Evolutionary conservation across 345 rosid genomes (phyloP), one percentile per base, ranked within the genome.

Genomic region (Clausena lansium): DNA sequence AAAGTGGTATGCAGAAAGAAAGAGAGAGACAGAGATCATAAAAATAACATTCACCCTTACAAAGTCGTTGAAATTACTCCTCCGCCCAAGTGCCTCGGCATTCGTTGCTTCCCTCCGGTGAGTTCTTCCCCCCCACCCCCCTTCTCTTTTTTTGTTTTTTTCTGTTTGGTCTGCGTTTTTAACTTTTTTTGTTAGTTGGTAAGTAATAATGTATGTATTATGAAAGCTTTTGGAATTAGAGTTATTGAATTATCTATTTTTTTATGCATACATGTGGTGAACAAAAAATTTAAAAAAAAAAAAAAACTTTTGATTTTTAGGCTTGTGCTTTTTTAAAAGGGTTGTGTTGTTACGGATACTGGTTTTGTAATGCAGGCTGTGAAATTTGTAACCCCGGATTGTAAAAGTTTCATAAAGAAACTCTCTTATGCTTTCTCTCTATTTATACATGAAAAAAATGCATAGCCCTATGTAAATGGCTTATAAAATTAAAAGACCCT

Each of bases 1-100:
- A 65, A 79, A 65, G 75, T 92, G 64, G 74, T 68, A 20, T 92
- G 98, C 86, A 89, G 94, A 81, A 93, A 88, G 90, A 92, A 86
- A 71, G 98, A 92, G 38, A 79, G 82, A 65, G 94, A 87, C 47
- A 87, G 91, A 81, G 91, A 91, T 64, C 86, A 79, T 19, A 52
- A 52, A 52, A 52, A 52, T 52, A 83, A 76, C 60, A 67, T 75
- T 73, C 69, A 85, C 79, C 93, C 97, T 38, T 95, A 95, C 32
- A 93, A 92, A 88, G 99, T 92, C 61, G 76, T 93, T 75, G 99
- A 96, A 80, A 90, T 93, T 14, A 93, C 99, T 14, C 98, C 99
- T 77, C 98, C 97, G 2, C 99, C 99, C 76, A 96, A 87, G 85
- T 84, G 79, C 82, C 97, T 96, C 24, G 98, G 98, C 81, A 84